Evolutionary conservation across 2,329 filamentous ascomycete species (phyloP), one percentile per base, ranked within the genome.

Genomic region (Penicillium aurantiogriseum): DNA sequence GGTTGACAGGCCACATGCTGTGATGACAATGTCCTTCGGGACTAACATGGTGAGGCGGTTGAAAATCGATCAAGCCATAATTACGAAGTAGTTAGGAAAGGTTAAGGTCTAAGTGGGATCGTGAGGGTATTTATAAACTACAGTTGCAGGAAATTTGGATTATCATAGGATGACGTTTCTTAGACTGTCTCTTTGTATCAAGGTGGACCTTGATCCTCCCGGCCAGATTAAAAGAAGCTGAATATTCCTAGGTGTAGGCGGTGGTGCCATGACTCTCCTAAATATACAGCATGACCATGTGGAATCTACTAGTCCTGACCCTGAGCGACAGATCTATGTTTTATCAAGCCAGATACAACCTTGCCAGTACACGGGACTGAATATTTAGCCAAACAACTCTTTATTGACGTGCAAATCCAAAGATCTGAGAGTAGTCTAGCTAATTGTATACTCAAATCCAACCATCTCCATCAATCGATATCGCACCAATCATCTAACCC

Each of bases 361-460:
- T 23, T 43, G 25, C 19, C 13, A 15, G n/a, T 21, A 40, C 42
- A 43, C 15, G 21, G 7, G 17, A 29, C 6, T 2, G n/a, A 36
- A 38, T 8, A 17, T 54, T 39, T 51, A 51, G 40, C 40, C 33
- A 33, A 56, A 46, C 19, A 45, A 56, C 47, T 51, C 40, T 45
- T 8, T 21, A 46, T 56, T 51, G 47, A 44, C 40, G 25, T 11
- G 54, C 54, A 56, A 50, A 56, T 17, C 53, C n/a, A 19, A 21
- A 45, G 46, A 36, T 56, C 23, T 23, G 47, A 50, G 47, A 51
- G 40, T n/a, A 19, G 31, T 31, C 53, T 45, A 56, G 46, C 47
- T 46, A 31, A 15, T 45, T 43, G n/a, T 33, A 6, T 54, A 35
- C 31, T 56, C 54, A 36, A 44, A 46, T 8, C 31, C 17, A 29